These are phyloP conservation scores for Hymenoscyphus linearis DNA, from an alignment of 2,329 filamentous ascomycete genomes.

Conservation along the genomic window DNA sequence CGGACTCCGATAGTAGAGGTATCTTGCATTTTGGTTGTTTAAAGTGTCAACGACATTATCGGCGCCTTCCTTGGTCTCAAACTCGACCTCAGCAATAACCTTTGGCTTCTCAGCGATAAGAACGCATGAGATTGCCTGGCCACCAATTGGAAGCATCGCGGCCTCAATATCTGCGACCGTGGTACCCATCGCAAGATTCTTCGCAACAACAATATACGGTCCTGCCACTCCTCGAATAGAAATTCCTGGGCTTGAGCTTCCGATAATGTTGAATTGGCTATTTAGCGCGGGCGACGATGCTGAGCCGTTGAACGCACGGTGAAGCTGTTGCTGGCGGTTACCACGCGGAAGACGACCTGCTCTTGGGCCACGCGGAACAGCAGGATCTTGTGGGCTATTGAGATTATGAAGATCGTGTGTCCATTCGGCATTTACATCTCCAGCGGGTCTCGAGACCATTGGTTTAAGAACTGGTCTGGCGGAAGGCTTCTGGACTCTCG, in stretches of 20 bases:
- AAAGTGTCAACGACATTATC: constrained; percentile 71
- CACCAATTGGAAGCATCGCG: constrained; percentile 71
- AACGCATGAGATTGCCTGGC: constrained; percentile 60
- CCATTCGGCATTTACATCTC: constrained; percentile 64
- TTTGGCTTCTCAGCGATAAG: constrained; percentile 64
- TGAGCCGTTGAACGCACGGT: constrained; percentile 24
- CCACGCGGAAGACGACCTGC: constrained; percentile 19
- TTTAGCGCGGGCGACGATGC: constrained; percentile 31
- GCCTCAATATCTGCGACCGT: constrained; percentile 79
- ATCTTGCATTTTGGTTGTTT: constrained; percentile 68
- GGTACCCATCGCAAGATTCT: constrained; percentile 78
- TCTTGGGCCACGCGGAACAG: constrained; percentile 30
- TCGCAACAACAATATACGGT: constrained; percentile 66
- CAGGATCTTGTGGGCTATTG: constrained; percentile 37
- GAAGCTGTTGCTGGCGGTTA: constrained; percentile 27
- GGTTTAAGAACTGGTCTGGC: constrained; percentile 13
- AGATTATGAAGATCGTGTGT: constrained; percentile 61
- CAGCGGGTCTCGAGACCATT: constrained; percentile 33
- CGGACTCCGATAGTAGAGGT: neutral
- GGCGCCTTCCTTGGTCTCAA: constrained; percentile 66
- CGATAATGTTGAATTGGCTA: constrained; percentile 32
- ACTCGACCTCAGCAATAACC: constrained; percentile 73
- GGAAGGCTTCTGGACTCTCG: constrained; percentile 8
- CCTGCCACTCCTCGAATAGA: constrained; percentile 70
- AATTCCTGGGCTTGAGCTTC: constrained; percentile 45